Conservation (phyloP, 1,284 basidiomycete species). For the Microbotryum violaceum region DNA sequence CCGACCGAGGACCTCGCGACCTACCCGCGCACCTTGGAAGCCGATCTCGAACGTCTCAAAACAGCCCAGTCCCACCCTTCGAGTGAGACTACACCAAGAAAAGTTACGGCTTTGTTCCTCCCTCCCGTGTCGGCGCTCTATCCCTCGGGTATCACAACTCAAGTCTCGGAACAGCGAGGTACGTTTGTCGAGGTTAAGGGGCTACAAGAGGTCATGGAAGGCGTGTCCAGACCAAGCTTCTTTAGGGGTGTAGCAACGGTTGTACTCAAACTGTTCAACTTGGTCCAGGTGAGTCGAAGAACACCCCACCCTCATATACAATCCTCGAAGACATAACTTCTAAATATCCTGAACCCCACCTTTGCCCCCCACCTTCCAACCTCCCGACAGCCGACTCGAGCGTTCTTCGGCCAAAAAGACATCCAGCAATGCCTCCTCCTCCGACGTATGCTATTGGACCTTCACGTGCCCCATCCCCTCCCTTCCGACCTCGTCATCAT, state of each 20-base stretch:
- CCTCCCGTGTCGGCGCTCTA: slow-evolving; percentile 77
- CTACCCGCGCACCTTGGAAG: slow-evolving; percentile 71
- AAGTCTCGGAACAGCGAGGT: slow-evolving; percentile 67
- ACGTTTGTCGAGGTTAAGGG: slow-evolving; percentile 88
- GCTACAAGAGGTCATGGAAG: slow-evolving; percentile 75
- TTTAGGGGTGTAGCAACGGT: slow-evolving; percentile 94
- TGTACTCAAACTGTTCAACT: slow-evolving; percentile 88
- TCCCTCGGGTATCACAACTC: slow-evolving; percentile 73
- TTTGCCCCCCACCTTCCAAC: neutral
- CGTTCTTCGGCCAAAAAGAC: slow-evolving; percentile 98
- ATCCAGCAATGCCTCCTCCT: slow-evolving; percentile 91
- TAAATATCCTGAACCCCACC: neutral
- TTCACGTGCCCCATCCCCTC: slow-evolving; percentile 64
- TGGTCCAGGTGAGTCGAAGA: slow-evolving; percentile 58
- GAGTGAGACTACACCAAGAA: slow-evolving; percentile 4
- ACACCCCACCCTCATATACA: neutral
- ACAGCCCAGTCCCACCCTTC: slow-evolving; percentile 5
- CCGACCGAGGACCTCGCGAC: slow-evolving; percentile 85
- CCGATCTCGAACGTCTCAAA: slow-evolving; percentile 41
- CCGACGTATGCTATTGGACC: slow-evolving; percentile 71
- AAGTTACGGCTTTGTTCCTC: slow-evolving; percentile 60
- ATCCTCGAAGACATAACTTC: neutral
- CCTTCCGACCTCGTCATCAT: slow-evolving; percentile 66
- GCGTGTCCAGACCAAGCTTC: slow-evolving; percentile 72
- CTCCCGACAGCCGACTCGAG: slow-evolving; percentile 62